Percentiles rank a stretch among this genome's conserved stretches.
Conservation (phyloP, 306 rosid genomes). For the Vigna nakashimae region DNA sequence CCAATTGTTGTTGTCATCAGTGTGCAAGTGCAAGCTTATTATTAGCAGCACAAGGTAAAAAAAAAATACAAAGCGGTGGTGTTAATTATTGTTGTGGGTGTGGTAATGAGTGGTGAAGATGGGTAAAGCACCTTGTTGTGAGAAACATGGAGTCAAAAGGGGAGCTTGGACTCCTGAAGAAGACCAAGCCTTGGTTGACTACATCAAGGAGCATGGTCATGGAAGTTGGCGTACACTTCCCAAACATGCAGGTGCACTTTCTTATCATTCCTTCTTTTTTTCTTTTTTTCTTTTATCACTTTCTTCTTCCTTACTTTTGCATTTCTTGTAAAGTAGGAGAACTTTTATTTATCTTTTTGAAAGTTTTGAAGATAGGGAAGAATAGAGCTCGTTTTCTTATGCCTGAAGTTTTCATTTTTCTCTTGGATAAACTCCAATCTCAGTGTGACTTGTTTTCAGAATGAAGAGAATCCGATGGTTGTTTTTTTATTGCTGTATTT, state of each 20-base stretch:
- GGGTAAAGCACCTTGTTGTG: slow-evolving; percentile 65
- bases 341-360: no score
- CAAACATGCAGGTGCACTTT: slow-evolving; percentile 57
- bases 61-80: no score
- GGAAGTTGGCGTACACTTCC: slow-evolving; percentile 70
- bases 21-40: neutral
- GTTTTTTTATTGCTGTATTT: neutral
- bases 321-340: neutral
- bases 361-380: neutral
- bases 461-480: slow-evolving; percentile 1
- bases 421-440: slow-evolving; percentile 13
- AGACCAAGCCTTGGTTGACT: slow-evolving; percentile 53
- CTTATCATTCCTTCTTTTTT: no score
- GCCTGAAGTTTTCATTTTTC: slow-evolving; percentile 5
- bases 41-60: neutral
- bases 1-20: neutral
- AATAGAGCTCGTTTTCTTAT: slow-evolving; percentile 15
- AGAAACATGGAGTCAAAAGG: slow-evolving; percentile 55
- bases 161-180: slow-evolving; percentile 72
- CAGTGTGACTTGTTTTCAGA: neutral
- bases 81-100: slow-evolving; percentile 13
- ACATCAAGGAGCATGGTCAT: slow-evolving; percentile 58
- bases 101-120: slow-evolving; percentile 44
- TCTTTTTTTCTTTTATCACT: neutral
- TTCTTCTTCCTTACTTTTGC: slow-evolving; percentile 5